Evolutionary conservation across 768 basidiomycete species (phyloP).

Genomic region (Psilocybe cubensis): DNA sequence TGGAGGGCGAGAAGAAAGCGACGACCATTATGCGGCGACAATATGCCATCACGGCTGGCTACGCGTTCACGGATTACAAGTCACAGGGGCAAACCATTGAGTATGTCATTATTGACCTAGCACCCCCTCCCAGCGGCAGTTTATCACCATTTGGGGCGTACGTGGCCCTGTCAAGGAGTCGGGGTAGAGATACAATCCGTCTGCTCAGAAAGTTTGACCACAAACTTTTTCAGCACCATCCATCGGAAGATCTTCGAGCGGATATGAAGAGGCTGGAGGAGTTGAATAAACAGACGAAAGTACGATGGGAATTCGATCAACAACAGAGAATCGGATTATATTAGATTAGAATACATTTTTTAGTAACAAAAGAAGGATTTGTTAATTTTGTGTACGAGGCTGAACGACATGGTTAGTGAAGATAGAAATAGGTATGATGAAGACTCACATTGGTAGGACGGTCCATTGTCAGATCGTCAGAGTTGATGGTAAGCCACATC

Average conservation of each 20-base stretch:
- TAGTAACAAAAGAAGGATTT: no score
- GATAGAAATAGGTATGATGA: no score
- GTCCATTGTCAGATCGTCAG: no score
- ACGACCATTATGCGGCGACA: constrained; percentile 24
- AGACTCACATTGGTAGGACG: no score
- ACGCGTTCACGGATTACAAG: constrained; percentile 45
- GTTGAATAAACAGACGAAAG: neutral
- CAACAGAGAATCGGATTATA: no score
- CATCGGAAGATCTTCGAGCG: constrained; percentile 15
- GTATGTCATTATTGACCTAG: constrained; percentile 38
- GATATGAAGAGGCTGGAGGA: constrained; percentile 13
- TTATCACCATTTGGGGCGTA: constrained; percentile 35
- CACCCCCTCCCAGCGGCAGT: constrained; percentile 22
- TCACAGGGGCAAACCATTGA: constrained; percentile 42
- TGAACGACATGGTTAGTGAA: no score
- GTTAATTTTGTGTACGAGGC: no score
- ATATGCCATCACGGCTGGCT: constrained; percentile 34
- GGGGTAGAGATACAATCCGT: constrained; percentile 28
- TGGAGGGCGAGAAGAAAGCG: neutral
- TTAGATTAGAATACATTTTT: no score
- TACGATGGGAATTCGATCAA: no score
- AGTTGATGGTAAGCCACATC: no score
- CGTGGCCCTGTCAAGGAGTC: constrained; percentile 36
- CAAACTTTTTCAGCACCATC: constrained; percentile 26
- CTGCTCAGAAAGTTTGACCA: constrained; percentile 34